A percentile compares a stretch with the other conserved stretches of the same genome.
Evolutionary conservation across 805 yeast species (phyloP).

Genomic region (Suhomyces sp.): DNA sequence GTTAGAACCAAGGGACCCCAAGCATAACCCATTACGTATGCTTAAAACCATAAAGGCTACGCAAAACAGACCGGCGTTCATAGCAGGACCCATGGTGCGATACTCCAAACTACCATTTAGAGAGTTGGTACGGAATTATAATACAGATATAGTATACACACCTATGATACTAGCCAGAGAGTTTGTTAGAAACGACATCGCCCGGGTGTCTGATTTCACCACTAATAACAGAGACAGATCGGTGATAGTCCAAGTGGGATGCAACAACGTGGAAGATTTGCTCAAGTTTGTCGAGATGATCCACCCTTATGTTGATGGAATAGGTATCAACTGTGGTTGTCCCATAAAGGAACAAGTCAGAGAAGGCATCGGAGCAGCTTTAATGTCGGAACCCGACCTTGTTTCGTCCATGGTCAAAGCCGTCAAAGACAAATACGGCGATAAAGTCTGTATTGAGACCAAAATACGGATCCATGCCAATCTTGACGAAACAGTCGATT

Average conservation of each 20-base stretch:
- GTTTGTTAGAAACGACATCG: conserved; percentile 79
- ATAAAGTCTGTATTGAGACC: conserved; percentile 74
- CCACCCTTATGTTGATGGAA: conserved; percentile 87
- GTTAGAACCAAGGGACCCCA: conserved; percentile 17
- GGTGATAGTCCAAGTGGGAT: conserved; percentile 87
- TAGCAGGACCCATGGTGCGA: conserved; percentile 93
- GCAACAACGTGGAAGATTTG: conserved; percentile 78
- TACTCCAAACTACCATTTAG: conserved; percentile 93
- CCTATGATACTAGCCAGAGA: conserved; percentile 98
- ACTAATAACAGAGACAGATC: conserved; percentile 70
- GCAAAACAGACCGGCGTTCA: conserved; percentile 35
- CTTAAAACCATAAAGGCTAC: conserved; percentile 21
- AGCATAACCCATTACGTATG: conserved; percentile 34
- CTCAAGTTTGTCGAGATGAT: conserved; percentile 83
- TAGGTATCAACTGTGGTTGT: conserved; percentile 96
- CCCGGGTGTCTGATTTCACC: conserved; percentile 80
- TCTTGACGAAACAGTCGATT: conserved; percentile 64
- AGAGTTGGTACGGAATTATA: conserved; percentile 65
- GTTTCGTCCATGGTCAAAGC: conserved; percentile 83
- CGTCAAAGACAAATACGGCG: conserved; percentile 74
- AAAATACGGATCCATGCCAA: conserved; percentile 87
- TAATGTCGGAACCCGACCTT: conserved; percentile 77
- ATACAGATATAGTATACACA: conserved; percentile 80
- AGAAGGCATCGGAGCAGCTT: conserved; percentile 96
- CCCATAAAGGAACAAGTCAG: conserved; percentile 93